These are phyloP conservation scores for Talaromyces ruber DNA, from an alignment of 495 filamentous ascomycete species.

Conservation along the genomic window DNA sequence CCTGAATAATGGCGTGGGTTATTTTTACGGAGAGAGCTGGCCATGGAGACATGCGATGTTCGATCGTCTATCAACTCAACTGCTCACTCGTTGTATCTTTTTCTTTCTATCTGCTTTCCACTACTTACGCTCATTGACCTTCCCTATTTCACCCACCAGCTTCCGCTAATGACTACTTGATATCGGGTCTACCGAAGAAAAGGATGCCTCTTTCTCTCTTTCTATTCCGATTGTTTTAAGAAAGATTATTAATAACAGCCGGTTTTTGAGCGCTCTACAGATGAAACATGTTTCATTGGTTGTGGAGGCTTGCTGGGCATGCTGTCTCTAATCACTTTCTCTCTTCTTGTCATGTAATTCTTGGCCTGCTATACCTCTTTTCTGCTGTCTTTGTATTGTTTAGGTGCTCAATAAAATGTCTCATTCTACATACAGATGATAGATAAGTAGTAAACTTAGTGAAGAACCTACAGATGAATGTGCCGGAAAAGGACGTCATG, in stretches of 20 bases:
- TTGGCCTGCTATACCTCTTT: conserved; percentile 38
- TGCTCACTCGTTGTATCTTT: conserved; percentile 19
- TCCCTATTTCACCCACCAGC: conserved; percentile 18
- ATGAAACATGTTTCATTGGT: conserved; percentile 1
- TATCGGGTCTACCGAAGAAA: conserved; percentile 22
- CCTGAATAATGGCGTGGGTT: conserved; percentile 12
- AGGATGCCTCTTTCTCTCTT: conserved; percentile 12
- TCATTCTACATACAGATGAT: too few species aligned
- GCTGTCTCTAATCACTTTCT: conserved; percentile 20
- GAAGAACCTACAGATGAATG: background rate
- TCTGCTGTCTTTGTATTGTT: conserved; percentile 17
- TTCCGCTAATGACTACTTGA: conserved; percentile 26
- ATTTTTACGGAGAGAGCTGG: conserved; percentile 2
- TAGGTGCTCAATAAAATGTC: background rate
- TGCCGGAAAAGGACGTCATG: conserved; percentile 5
- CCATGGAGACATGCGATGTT: conserved; percentile 2
- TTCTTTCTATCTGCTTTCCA: conserved; percentile 25
- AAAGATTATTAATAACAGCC: conserved; percentile 12
- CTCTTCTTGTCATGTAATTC: conserved; percentile 48
- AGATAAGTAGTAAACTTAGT: too few species aligned
- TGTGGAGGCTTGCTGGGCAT: background rate
- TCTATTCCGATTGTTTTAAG: conserved; percentile 10
- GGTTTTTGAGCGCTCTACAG: background rate
- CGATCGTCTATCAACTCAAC: conserved; percentile 6
- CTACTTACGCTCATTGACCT: conserved; percentile 29